phyloP scores from a whole-genome alignment of 202 grass and related monocot species.

The Setaria viridis region DNA sequence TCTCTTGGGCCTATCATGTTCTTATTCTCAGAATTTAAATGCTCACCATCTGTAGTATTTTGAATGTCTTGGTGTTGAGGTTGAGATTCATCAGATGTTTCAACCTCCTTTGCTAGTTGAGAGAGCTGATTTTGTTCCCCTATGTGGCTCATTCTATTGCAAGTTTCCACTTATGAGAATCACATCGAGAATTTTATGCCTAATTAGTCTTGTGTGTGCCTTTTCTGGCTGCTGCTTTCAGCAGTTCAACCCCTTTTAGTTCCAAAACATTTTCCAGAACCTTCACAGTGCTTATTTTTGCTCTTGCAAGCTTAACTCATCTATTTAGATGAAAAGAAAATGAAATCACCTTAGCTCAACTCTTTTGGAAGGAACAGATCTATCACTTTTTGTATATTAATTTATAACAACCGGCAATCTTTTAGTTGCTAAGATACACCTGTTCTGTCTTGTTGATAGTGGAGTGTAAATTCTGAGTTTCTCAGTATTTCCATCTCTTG shows the following conservation, averaged over 20 bases:
- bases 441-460: neutral
- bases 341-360: neutral
- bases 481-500: neutral
- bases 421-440: neutral
- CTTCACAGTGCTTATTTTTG: neutral
- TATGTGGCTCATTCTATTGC: neutral
- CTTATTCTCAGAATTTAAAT: neutral
- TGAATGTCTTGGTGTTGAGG: neutral
- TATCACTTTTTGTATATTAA: neutral
- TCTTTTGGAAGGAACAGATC: neutral
- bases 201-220: neutral
- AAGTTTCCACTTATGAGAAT: neutral
- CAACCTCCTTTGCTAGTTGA: neutral
- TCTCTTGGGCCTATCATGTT: neutral
- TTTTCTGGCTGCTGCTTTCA: neutral
- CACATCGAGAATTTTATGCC: neutral
- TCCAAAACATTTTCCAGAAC: neutral
- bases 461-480: neutral
- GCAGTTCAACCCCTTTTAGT: slow-evolving; percentile 4
- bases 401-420: neutral
- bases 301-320: neutral
- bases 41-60: neutral
- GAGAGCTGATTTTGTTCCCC: neutral
- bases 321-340: neutral
- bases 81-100: neutral